Percentiles rank a stretch among this genome's conserved stretches.
Evolutionary conservation across 1,284 basidiomycete species (phyloP).

Genomic region (Ustilago crameri): DNA sequence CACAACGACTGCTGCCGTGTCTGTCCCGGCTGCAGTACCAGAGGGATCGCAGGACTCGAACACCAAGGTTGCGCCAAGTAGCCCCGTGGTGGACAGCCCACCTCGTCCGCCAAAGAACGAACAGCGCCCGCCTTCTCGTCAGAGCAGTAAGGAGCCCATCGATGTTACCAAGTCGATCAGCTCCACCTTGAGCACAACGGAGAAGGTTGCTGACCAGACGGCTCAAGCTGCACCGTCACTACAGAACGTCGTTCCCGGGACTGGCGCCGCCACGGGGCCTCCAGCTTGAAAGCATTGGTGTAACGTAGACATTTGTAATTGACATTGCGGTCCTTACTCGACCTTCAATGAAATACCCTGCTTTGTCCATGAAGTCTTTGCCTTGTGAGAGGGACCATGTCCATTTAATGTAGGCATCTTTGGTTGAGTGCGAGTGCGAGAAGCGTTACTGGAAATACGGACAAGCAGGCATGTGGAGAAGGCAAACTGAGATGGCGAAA

Average conservation of each 20-base stretch:
- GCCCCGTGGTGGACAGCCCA: constrained; percentile 6
- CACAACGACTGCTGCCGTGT: constrained; percentile 1
- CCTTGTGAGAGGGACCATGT: no score
- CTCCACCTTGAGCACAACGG: neutral
- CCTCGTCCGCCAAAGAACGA: constrained; percentile 44
- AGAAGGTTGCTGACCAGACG: constrained; percentile 6
- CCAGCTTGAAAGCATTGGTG: constrained; percentile 6
- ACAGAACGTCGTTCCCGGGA: constrained; percentile 35
- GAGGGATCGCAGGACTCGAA: constrained; percentile 16
- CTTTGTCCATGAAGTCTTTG: no score
- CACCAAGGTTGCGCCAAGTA: constrained; percentile 5
- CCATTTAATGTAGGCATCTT: no score
- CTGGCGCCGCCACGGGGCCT: constrained; percentile 19
- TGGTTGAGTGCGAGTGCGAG: neutral
- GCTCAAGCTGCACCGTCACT: constrained; percentile 33
- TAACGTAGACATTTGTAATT: no score
- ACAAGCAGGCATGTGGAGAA: neutral
- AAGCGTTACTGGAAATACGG: neutral
- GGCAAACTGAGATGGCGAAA: no score
- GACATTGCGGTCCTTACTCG: neutral
- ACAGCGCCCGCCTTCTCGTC: constrained; percentile 37
- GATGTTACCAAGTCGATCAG: constrained; percentile 5
- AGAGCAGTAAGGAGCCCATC: constrained; percentile 36
- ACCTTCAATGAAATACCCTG: constrained; percentile 19
- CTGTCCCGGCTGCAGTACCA: neutral